Evolutionary conservation across 2,329 filamentous ascomycete species (phyloP).

Genomic region (Pseudocercospora macadamiae): DNA sequence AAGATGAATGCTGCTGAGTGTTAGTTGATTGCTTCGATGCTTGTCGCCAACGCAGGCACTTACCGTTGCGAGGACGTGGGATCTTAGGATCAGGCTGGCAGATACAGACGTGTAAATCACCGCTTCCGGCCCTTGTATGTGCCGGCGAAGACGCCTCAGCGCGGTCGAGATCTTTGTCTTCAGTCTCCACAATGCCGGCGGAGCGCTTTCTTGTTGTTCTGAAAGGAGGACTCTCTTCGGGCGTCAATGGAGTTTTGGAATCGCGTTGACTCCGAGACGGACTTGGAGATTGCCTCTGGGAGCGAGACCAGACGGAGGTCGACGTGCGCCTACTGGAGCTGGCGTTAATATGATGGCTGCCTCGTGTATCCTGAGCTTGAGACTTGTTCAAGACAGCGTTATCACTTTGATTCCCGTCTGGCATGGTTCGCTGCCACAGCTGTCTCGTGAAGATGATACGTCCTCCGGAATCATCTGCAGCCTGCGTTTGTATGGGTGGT

Average conservation of each 20-base stretch:
- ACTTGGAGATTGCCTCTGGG: conserved; percentile 35
- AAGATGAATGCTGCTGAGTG: conserved; percentile 82
- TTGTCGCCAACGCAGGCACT: conserved; percentile 38
- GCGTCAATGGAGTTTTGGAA: conserved; percentile 40
- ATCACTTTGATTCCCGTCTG: conserved; percentile 33
- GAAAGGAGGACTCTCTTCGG: conserved; percentile 41
- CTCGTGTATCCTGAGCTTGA: conserved; percentile 32
- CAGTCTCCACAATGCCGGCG: conserved; percentile 35
- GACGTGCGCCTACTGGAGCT: conserved; percentile 32
- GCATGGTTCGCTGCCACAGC: conserved; percentile 43
- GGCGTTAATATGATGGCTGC: conserved; percentile 27
- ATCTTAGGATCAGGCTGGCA: conserved; percentile 74
- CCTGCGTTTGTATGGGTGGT: conserved; percentile 31
- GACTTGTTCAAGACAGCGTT: conserved; percentile 37
- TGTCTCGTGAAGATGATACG: conserved; percentile 42
- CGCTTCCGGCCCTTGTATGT: conserved; percentile 38
- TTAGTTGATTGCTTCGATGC: conserved; percentile 25
- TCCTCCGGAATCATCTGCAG: conserved; percentile 30
- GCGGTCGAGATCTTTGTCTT: conserved; percentile 35
- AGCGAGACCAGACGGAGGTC: conserved; percentile 36
- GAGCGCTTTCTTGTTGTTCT: conserved; percentile 38
- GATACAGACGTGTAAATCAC: conserved; percentile 63
- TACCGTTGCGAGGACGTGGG: conserved; percentile 71
- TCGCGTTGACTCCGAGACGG: conserved; percentile 25
- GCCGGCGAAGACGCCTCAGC: conserved; percentile 29